Evolutionary conservation across 2,329 filamentous ascomycete genomes (phyloP).

Genomic region (Coniochaeta hoffmannii): DNA sequence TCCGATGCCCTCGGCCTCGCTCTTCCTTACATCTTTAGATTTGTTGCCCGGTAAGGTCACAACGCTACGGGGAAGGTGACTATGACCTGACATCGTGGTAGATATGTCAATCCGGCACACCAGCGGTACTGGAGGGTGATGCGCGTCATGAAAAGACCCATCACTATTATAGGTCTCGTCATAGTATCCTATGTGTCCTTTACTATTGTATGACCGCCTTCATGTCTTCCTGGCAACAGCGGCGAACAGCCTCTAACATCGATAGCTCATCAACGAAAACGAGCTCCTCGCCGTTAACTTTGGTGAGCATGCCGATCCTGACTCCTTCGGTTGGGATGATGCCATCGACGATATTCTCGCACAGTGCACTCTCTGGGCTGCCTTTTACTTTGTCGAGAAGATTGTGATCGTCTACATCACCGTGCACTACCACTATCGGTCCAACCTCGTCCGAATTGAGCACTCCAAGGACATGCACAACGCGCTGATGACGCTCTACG

Average conservation of each 20-base stretch:
- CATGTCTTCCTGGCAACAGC: neutral
- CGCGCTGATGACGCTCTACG: constrained; percentile 18
- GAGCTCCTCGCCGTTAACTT: constrained; percentile 11
- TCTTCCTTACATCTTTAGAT: constrained; percentile 18
- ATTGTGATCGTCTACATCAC: constrained; percentile 20
- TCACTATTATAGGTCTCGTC: constrained; percentile 14
- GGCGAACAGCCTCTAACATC: neutral
- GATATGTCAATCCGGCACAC: constrained; percentile 21
- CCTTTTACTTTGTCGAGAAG: constrained; percentile 20
- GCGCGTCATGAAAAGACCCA: constrained; percentile 15
- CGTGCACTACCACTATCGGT: constrained; percentile 21
- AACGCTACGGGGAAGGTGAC: neutral
- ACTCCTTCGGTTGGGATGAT: constrained; percentile 6
- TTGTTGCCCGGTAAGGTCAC: constrained; percentile 14
- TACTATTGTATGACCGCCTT: constrained; percentile 7
- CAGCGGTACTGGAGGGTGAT: constrained; percentile 20
- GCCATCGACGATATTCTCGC: constrained; percentile 13
- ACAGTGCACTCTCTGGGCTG: constrained; percentile 16
- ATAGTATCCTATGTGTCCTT: constrained; percentile 11
- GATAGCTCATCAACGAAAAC: constrained; percentile 11
- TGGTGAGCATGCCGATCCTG: constrained; percentile 4
- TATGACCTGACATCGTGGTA: neutral
- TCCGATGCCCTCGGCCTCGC: constrained; percentile 12
- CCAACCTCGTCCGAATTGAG: constrained; percentile 11
- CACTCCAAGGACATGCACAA: constrained; percentile 20